These are phyloP conservation scores for Aspergillus chevalieri DNA, from an alignment of 2,329 filamentous ascomycete genomes.

Conservation along the genomic window DNA sequence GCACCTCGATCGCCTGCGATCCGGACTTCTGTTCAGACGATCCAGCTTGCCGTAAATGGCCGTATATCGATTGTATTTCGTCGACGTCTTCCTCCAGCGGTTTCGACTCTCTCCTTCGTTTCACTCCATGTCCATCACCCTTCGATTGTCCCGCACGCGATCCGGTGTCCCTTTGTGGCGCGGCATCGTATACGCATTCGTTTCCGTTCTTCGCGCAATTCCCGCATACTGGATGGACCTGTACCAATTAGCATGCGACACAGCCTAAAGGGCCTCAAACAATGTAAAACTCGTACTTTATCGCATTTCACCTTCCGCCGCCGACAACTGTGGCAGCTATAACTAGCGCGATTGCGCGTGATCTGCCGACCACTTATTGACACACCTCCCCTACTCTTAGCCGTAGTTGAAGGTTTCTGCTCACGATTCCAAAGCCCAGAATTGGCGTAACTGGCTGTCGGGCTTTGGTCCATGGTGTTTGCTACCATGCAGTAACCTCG, in stretches of 20 bases:
- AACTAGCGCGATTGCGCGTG: constrained; percentile 42
- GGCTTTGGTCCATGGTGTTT: constrained; percentile 18
- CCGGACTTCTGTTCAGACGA: constrained; percentile 20
- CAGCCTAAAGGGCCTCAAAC: background rate
- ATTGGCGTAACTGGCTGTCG: constrained; percentile 8
- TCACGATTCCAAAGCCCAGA: constrained; percentile 7
- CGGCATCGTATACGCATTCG: constrained; percentile 38
- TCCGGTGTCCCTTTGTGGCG: constrained; percentile 20
- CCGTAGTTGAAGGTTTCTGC: constrained; percentile 4
- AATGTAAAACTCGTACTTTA: constrained; percentile 22
- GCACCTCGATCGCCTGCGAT: constrained; percentile 37
- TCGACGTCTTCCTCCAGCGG: constrained; percentile 25
- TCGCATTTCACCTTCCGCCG: constrained; percentile 45
- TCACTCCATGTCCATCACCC: constrained; percentile 24
- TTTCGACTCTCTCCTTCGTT: constrained; percentile 29
- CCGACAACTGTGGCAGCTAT: constrained; percentile 43
- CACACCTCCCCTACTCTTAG: constrained; percentile 3
- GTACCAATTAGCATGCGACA: constrained; percentile 1
- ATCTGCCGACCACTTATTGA: constrained; percentile 36
- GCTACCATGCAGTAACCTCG: constrained; percentile 9
- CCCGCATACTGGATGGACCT: constrained; percentile 42
- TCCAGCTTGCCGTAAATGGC: constrained; percentile 21
- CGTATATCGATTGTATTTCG: constrained; percentile 28
- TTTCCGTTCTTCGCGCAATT: constrained; percentile 40
- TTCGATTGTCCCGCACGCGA: constrained; percentile 6